Conservation (phyloP, 306 rosid genomes). For the Cercis canadensis region DNA sequence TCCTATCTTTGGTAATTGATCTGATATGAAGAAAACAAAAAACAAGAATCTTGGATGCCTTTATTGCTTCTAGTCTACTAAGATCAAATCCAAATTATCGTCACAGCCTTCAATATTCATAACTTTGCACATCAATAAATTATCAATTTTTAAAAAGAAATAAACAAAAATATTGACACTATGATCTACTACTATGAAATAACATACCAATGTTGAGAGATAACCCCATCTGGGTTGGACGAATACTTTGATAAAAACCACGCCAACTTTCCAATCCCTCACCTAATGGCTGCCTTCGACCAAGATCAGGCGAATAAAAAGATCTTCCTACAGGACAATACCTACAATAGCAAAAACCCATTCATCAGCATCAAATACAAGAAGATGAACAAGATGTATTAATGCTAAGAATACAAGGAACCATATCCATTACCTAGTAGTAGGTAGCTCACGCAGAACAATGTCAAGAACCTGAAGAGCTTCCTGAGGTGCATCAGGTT, state of each 20-base stretch:
- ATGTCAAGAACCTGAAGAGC: conserved; percentile 97
- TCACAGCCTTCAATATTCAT: not conserved
- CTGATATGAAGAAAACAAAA: too few species aligned
- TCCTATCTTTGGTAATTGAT: too few species aligned
- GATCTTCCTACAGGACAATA: conserved; percentile 97
- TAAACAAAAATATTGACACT: not conserved
- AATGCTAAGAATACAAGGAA: not conserved
- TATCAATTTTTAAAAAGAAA: too few species aligned
- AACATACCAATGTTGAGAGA: conserved; percentile 82
- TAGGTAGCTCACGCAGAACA: conserved; percentile 91
- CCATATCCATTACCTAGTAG: conserved; percentile 64
- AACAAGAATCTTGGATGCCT: too few species aligned
- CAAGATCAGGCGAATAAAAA: conserved; percentile 83
- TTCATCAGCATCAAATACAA: not conserved
- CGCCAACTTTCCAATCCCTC: conserved; percentile 99
- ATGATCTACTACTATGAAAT: not conserved
- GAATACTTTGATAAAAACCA: conserved; percentile 96
- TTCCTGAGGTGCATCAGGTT: conserved; percentile 97
- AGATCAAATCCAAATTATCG: conserved; percentile 23
- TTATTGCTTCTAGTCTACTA: too few species aligned
- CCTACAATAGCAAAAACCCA: conserved; percentile 46
- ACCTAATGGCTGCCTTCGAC: conserved; percentile 86
- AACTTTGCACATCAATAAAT: too few species aligned
- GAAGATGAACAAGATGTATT: not conserved
- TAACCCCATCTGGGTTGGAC: conserved; percentile 98